Evolutionary conservation across 1,284 basidiomycete genomes (phyloP), one percentile per base, ranked within the genome.

Genomic region (Papiliotrema nemorosa): DNA sequence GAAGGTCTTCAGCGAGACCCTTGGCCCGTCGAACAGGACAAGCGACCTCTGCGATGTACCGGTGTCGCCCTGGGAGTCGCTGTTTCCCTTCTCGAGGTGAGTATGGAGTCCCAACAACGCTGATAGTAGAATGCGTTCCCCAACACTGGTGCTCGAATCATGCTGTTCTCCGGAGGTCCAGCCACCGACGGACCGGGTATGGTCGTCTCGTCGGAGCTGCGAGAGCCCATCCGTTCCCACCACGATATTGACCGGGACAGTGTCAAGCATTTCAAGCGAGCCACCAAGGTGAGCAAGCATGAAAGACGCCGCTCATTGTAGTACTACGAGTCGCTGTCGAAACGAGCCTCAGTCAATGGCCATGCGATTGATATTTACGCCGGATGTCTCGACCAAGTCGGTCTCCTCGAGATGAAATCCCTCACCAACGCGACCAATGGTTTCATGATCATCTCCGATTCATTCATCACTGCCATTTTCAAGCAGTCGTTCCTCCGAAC

Each of bases 171-270:
- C 40, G 96, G 94, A 70, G 94, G 94, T 26, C 90, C 94, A n/a
- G 86, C 88, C 20, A 97, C 94, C 3, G 93, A 97, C 70, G 94
- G 94, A 3, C 94, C 94, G 0, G 96, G 96, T 29, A 86, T 94
- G 82, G 94, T 97, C 35, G 96, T 98, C 52, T 87, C 82, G 72
- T 90, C 91, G 63, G 94, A 98, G 77, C 80, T 98, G 43, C 89
- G 91, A 74, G 94, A 99, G 73, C 91, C 94, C 2, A 97, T 99
- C 62, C 87, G 96, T 52, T 97, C 93, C 2, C 96, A 99, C 75
- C 94, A 98, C 78, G 94, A 99, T 72, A 98, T 98, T 68, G 96
- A 99, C 70, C 82, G 92, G 45, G 96, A 99, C 75, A 89, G 85
- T 63, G 93, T 89, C 44, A 97, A 96, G 76, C 93, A 97, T 75